Evolutionary conservation across 2,329 filamentous ascomycete genomes (phyloP).

Genomic region (Aspergillus fijiensis): DNA sequence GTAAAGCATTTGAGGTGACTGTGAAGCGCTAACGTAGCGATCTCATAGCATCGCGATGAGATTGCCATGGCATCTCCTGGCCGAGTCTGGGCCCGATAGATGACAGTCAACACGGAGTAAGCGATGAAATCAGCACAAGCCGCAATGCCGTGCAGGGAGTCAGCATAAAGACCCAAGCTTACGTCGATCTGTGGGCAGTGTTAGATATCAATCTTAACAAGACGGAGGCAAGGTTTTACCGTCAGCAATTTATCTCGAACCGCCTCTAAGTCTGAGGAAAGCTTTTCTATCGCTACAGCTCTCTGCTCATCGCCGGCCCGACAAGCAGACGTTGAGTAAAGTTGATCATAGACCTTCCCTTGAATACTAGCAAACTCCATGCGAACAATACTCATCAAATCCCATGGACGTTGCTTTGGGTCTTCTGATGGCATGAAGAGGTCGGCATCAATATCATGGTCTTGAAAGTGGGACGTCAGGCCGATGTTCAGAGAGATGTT

Average conservation of each 20-base stretch:
- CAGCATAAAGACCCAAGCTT: conserved; percentile 23
- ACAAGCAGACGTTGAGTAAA: conserved; percentile 24
- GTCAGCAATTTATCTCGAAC: conserved; percentile 24
- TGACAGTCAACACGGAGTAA: conserved; percentile 25
- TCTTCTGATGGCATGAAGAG: conserved; percentile 21
- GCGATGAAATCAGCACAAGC: conserved; percentile 28
- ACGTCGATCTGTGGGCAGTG: conserved; percentile 21
- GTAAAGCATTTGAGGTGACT: conserved; percentile 29
- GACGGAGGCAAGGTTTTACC: conserved; percentile 12
- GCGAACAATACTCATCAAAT: conserved; percentile 24
- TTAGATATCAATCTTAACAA: not conserved
- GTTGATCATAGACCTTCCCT: conserved; percentile 26
- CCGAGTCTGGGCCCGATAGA: conserved; percentile 27
- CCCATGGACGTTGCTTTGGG: conserved; percentile 22
- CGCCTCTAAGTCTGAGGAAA: conserved; percentile 24
- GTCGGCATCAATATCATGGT: conserved; percentile 28
- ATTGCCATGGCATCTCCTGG: conserved; percentile 25
- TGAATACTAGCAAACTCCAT: conserved; percentile 25
- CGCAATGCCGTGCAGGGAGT: conserved; percentile 27
- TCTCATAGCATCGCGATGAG: conserved; percentile 27
- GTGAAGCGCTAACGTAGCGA: conserved; percentile 25
- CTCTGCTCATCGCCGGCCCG: conserved; percentile 17
- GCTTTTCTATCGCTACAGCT: conserved; percentile 16
- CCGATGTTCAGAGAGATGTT: conserved; percentile 28
- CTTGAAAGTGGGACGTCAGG: conserved; percentile 27